phyloP scores from a whole-genome alignment of 2,329 filamentous ascomycete species.

The Colletotrichum sp. region DNA sequence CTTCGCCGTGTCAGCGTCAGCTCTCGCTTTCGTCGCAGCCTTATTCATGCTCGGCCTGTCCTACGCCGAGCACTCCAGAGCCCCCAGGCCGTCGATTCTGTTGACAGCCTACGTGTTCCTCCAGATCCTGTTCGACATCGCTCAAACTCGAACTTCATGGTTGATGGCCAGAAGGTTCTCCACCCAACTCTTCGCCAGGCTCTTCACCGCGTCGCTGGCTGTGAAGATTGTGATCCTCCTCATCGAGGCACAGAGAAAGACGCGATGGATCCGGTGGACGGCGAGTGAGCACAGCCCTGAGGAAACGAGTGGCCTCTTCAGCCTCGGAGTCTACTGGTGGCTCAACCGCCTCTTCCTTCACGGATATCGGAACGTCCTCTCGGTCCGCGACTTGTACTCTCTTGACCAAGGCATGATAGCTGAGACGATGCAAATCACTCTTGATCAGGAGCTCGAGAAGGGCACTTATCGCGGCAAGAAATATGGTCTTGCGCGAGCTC shows the following conservation, averaged over 20 bases:
- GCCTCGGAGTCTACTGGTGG: conserved; percentile 38
- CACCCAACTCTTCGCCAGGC: conserved; percentile 27
- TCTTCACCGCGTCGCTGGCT: conserved; percentile 39
- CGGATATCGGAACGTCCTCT: conserved; percentile 35
- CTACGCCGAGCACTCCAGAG: conserved; percentile 31
- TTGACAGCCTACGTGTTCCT: conserved; percentile 45
- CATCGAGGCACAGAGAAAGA: conserved; percentile 42
- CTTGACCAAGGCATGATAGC: conserved; percentile 33
- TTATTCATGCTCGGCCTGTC: conserved; percentile 34
- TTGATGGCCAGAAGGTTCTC: conserved; percentile 28
- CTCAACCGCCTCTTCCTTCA: conserved; percentile 36
- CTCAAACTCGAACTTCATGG: conserved; percentile 47
- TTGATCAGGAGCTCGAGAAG: conserved; percentile 21
- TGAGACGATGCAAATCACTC: conserved; percentile 17
- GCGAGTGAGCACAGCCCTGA: conserved; percentile 42
- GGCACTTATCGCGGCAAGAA: conserved; percentile 10
- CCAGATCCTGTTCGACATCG: conserved; percentile 48
- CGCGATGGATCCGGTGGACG: conserved; percentile 43
- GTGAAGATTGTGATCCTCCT: conserved; percentile 41
- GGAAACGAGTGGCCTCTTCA: conserved; percentile 36
- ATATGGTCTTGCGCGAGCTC: conserved; percentile 31
- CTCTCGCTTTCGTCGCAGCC: conserved; percentile 32
- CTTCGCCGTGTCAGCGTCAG: conserved; percentile 30
- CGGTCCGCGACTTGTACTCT: conserved; percentile 33
- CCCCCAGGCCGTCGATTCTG: conserved; percentile 46